phyloP scores from a whole-genome alignment of 148 eudicot genomes.

The Rhododendron vialii region DNA sequence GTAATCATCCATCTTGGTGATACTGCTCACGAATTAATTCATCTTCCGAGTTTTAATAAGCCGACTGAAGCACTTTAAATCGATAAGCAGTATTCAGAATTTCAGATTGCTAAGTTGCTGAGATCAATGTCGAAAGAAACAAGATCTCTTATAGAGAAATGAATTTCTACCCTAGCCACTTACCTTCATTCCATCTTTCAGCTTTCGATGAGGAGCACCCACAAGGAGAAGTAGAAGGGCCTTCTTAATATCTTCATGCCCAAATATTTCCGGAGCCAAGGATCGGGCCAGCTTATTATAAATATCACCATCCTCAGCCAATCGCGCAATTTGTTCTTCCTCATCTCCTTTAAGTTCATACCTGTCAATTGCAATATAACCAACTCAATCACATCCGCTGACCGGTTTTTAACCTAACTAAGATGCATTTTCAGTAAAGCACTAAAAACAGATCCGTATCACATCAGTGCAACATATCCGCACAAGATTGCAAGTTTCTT shows the following conservation, averaged over 20 bases:
- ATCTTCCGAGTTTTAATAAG: not conserved
- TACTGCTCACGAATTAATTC: not conserved
- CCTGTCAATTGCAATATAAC: constrained; percentile 28
- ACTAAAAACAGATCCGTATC: not conserved
- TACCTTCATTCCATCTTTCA: constrained; percentile 99
- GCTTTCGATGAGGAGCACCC: constrained; percentile 90
- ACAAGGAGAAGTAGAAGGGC: constrained; percentile 94
- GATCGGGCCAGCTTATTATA: constrained; percentile 86
- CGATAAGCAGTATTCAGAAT: not conserved
- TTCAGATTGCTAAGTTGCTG: not conserved
- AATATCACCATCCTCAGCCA: constrained; percentile 96
- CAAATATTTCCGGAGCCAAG: constrained; percentile 93
- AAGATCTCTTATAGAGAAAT: not conserved
- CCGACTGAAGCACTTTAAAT: constrained; percentile 1
- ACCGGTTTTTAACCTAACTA: not conserved
- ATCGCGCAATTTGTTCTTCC: constrained; percentile 86
- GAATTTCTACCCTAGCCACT: not conserved
- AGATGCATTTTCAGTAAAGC: not conserved
- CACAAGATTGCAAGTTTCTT: not conserved
- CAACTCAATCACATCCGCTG: not conserved
- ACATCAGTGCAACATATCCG: not conserved
- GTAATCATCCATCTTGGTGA: not conserved
- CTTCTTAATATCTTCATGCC: constrained; percentile 98
- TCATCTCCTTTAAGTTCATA: constrained; percentile 87
- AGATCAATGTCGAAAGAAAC: not conserved